Base-by-base conservation (phyloP, 2,329 filamentous ascomycete genomes). In the Helotiales sp. region DNA sequence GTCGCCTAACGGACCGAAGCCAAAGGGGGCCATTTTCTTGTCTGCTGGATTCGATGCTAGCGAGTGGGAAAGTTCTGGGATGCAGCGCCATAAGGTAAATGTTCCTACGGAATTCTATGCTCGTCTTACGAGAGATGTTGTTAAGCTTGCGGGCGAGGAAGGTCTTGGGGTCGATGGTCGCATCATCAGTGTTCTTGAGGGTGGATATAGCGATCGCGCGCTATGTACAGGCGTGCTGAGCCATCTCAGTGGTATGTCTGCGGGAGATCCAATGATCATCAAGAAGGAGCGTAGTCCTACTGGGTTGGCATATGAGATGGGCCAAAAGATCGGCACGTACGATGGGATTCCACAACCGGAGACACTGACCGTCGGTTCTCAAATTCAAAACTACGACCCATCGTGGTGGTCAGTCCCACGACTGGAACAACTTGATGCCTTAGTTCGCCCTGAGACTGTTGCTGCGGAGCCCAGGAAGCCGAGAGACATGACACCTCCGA, bases 31-130 rank as follows among this genome's bases (percentile, higher is more conserved):
- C 37, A 93, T 99, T 54, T 99, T 99, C 80, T 82, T 99, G 59
- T 98, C 95, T 54, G 94, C 96, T 1, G 96, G 96, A 0, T 99
- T 99, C 72, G 96, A 99, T 80, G 96, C 96, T 2, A 97, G 94
- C 76, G 93, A 99, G 77, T 96, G 92, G 89, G 96, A 99, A 78
- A 89, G 91, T 20, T 84, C 87, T 3, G 93, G 93, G 2, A 99
- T 99, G 96, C 96, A 99, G 79, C 87, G 96, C 55, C 96, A 99
- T 79, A 91, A 92, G 66, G 94, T 97, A 75, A 97, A 97, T 75
- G 96, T 99, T 1, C 95, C 96, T 0, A 99, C 95, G 0, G 93
- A 95, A 62, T 99, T 99, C 77, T 99, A 98, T 77, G 96, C 96
- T 58, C 89, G 91, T 1, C 91, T 99, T 71, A 95, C 95, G 0